Evolutionary conservation across 2,329 filamentous ascomycete species (phyloP).

Genomic region (Parastagonospora avenae): DNA sequence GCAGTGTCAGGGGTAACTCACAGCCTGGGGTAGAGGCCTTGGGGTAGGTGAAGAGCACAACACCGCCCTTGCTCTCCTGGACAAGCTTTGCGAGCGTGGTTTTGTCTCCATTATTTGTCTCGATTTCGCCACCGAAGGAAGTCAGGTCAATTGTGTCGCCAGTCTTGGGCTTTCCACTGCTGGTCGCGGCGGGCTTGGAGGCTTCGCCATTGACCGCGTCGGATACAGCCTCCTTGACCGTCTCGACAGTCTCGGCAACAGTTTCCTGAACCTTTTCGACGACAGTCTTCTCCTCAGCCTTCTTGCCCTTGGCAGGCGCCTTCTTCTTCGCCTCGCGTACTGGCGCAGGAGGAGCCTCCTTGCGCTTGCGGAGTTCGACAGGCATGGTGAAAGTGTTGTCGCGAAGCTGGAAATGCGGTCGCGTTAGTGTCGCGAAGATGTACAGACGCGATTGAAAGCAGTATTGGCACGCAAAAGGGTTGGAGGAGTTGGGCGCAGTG

Average conservation of each 20-base stretch:
- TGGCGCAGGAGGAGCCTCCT: slow-evolving; percentile 58
- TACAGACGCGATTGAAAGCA: slow-evolving; percentile 8
- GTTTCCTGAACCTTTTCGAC: slow-evolving; percentile 42
- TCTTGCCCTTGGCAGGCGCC: slow-evolving; percentile 47
- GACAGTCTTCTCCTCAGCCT: slow-evolving; percentile 37
- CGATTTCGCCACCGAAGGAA: slow-evolving; percentile 70
- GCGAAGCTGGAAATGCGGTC: slow-evolving; percentile 29
- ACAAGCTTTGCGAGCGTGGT: slow-evolving; percentile 81
- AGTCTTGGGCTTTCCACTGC: slow-evolving; percentile 40
- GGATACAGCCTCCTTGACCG: slow-evolving; percentile 39
- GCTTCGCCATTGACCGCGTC: slow-evolving; percentile 37
- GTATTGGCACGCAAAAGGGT: background rate
- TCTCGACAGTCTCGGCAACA: slow-evolving; percentile 39
- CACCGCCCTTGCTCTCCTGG: slow-evolving; percentile 79
- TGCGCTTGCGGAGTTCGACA: slow-evolving; percentile 68
- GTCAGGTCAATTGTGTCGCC: slow-evolving; percentile 61
- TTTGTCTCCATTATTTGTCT: slow-evolving; percentile 82
- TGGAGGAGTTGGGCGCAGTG: background rate
- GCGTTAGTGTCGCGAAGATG: slow-evolving; percentile 28
- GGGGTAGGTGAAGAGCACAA: slow-evolving; percentile 94
- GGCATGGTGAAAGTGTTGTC: slow-evolving; percentile 42
- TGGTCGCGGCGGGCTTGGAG: slow-evolving; percentile 27
- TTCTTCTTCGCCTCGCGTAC: slow-evolving; percentile 56
- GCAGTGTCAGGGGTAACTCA: slow-evolving; percentile 57
- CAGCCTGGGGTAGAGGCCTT: slow-evolving; percentile 93